Evolutionary conservation across 371 early-diverging fungal species (phyloP), one percentile per base, ranked within the genome.

Genomic region (Funneliformis caledonium): DNA sequence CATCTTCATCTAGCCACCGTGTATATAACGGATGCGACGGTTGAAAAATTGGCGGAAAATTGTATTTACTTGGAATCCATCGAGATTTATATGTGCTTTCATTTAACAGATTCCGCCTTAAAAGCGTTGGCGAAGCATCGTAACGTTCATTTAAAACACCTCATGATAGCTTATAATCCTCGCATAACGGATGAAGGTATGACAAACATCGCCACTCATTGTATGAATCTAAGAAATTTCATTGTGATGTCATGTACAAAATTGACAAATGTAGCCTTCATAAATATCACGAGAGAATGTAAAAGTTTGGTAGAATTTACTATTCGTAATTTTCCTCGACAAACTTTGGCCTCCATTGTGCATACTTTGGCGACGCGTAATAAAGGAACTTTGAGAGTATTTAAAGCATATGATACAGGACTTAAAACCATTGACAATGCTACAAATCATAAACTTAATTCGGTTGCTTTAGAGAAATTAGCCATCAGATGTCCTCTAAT

Each of bases 121-220:
- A 43, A 12, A 47, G 43, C 70, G 2, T 43, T 70, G 22, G 70
- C 70, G 16, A 42, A 26, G n/a, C 43, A 70, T 70, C 70, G 70
- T 70, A 43, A 43, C 19, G 45, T 11, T 43, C 37, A 70, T n/a
- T 45, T 70, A 43, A 70, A 70, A 70, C 70, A 70, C 22, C 22
- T 70, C 9, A 70, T 70, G 70, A 43, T 70, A 70, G 70, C 70
- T 22, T 70, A 70, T 70, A 70, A 70, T 70, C 47, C 70, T 43
- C 45, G 45, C 45, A 45, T 70, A 43, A 70, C 70, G 2, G 70
- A 70, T 70, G 43, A 16, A 43, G 45, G 70, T 10, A 70, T 70
- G 22, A 45, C 43, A 43, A n/a, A 70, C n/a, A 22, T 70, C 7
- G 70, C 70, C 3, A 70, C 11, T 42, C 16, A 70, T 70, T 70